Conservation (phyloP, 1,284 basidiomycete genomes). For the Puccinia hordei region DNA sequence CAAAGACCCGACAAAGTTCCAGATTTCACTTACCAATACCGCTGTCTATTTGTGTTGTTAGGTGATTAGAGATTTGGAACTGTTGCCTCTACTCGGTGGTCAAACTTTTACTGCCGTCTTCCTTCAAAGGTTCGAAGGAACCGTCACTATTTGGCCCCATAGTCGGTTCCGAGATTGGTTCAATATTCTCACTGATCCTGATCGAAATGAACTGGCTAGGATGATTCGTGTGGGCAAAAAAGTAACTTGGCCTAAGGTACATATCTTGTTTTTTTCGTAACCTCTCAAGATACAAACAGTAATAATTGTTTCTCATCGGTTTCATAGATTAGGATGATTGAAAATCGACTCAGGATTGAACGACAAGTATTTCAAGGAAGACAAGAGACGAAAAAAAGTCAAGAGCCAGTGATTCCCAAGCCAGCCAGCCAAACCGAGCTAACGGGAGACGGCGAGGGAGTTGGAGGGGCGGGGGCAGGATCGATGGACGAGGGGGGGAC, state of each 20-base stretch:
- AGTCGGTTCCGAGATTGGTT: conserved; percentile 76
- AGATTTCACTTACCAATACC: no score
- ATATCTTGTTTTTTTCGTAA: no score
- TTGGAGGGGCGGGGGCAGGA: not conserved
- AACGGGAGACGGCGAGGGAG: no score
- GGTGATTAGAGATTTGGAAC: conserved; percentile 87
- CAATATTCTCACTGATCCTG: conserved; percentile 72
- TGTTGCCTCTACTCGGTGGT: conserved; percentile 81
- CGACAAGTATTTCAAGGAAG: conserved; percentile 80
- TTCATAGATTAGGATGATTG: conserved; percentile 85
- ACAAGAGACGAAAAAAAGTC: conserved; percentile 66
- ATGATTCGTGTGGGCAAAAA: conserved; percentile 82
- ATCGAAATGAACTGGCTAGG: conserved; percentile 68
- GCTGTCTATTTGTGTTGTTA: no score
- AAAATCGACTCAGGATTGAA: conserved; percentile 77
- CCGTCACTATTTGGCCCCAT: conserved; percentile 74
- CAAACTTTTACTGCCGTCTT: conserved; percentile 96
- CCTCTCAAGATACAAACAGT: not conserved
- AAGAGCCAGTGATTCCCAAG: conserved; percentile 62
- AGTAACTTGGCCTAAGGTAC: conserved; percentile 93
- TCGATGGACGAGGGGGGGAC: not conserved
- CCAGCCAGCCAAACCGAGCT: not conserved
- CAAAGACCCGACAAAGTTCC: no score
- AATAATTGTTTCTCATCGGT: no score
- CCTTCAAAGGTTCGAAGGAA: conserved; percentile 79